Base-by-base conservation (phyloP, 768 basidiomycete genomes). In the Lentinus tigrinus region DNA sequence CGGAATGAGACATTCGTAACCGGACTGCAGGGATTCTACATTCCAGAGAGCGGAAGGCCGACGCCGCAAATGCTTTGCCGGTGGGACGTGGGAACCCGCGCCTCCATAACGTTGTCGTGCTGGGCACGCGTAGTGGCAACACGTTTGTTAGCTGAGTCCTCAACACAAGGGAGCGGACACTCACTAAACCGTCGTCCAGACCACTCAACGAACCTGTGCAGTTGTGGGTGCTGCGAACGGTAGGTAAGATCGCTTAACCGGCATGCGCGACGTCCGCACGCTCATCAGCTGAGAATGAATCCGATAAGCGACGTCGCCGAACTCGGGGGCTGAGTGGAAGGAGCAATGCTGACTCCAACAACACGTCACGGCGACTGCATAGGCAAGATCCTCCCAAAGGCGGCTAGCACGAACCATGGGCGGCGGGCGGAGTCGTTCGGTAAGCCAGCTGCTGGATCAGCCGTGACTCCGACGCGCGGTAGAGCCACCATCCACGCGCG, bases 211-310 rank as follows among this genome's bases (percentile, higher is more conserved):
- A 54, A 21, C 39, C 38, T 17, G 52, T 17, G 31, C 21, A 48
- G 21, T 54, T 59, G 58, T 59, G 58, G 52, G 58, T 48, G 57
- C 52, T 24, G 9, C 39, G 21, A 46, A 13, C 1, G 23, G n/a
- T 23, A 23, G 23, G 31, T 23, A 46, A 23, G 19, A 10, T 46
- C 23, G 43, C 3, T 9, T 23, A 24, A 26, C 21, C 43, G 19
- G 13, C 43, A 26, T 24, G 43, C 43, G 24, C 43, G 43, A 46
- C 23, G 23, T 23, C 21, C 21, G 43, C 43, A 46, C 43, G 39
- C 16, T 46, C 21, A 23, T 46, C 23, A 23, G 21, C 43, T 46
- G 21, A 24, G 43, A 46, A 23, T 6, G 21, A 24, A 26, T 19
- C 21, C 13, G 43, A 46, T 24, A 26, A 46, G 43, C 21, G 43